A percentile compares a stretch with the other conserved stretches of the same genome.
Evolutionary conservation across 805 yeast species (phyloP).

Genomic region (Clavispora phyllophila): DNA sequence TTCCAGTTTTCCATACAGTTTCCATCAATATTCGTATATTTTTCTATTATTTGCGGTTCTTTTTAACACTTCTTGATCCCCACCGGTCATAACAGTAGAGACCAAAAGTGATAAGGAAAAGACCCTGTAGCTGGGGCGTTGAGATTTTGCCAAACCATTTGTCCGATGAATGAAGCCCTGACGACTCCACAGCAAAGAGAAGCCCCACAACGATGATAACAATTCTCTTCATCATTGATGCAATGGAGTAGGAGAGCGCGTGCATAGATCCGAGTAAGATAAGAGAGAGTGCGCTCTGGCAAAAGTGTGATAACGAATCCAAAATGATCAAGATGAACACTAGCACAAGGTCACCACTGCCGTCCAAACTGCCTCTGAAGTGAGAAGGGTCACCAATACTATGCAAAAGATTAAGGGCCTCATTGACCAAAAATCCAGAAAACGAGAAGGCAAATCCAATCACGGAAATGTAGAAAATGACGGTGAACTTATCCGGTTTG

Average conservation of each 20-base stretch:
- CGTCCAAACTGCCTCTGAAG: constrained; percentile 4
- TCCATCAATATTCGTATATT: neutral
- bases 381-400: constrained; percentile 1
- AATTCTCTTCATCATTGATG: constrained; percentile 84
- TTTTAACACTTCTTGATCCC: constrained; percentile 34
- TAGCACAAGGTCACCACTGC: constrained; percentile 19
- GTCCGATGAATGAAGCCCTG: constrained; percentile 6
- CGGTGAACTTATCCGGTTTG: constrained; percentile 74
- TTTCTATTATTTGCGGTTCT: constrained; percentile 1
- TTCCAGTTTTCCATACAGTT: constrained; percentile 40
- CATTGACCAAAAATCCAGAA: constrained; percentile 68
- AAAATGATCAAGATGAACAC: constrained; percentile 51
- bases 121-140: constrained; percentile 43
- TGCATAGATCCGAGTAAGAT: constrained; percentile 76
- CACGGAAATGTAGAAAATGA: constrained; percentile 73
- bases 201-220: constrained; percentile 77
- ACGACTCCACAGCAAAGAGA: constrained; percentile 42
- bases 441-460: constrained; percentile 67
- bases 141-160: constrained; percentile 36
- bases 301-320: constrained; percentile 73
- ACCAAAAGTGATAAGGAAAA: constrained; percentile 49
- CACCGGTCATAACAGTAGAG: constrained; percentile 61
- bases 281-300: constrained; percentile 77
- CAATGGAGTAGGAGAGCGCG: constrained; percentile 81
- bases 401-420: constrained; percentile 35